Percentiles rank a stretch among this genome's conserved stretches.
Conservation (phyloP, 1,139 yeast genomes). For the Wickerhamiella pararugosa region DNA sequence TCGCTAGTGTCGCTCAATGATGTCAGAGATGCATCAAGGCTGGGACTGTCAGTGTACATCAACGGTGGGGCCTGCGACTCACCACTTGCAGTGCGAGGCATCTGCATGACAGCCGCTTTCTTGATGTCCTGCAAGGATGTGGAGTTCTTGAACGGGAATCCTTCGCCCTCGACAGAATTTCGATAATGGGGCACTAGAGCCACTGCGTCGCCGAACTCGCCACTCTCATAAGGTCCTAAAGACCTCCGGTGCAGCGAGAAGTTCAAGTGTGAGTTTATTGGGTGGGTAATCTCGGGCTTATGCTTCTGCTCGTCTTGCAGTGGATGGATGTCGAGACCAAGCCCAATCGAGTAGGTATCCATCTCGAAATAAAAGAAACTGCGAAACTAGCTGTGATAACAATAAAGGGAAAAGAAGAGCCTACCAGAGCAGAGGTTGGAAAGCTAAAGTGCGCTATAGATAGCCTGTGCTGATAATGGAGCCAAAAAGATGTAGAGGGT, state of each 20-base stretch:
- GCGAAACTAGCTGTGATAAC: no score
- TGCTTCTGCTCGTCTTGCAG: neutral
- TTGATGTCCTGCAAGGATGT: slow-evolving; percentile 1
- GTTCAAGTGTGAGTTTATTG: slow-evolving; percentile 13
- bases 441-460: no score
- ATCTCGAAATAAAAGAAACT: no score
- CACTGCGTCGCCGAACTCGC: slow-evolving; percentile 1
- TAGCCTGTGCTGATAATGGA: no score
- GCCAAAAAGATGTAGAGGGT: no score
- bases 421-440: no score
- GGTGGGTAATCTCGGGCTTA: slow-evolving; percentile 13
- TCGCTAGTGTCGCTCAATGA: slow-evolving; percentile 2
- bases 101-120: neutral
- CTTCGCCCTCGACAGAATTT: slow-evolving; percentile 3
- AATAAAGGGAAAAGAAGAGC: no score
- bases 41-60: neutral
- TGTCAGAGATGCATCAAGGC: slow-evolving; percentile 1
- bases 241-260: slow-evolving; percentile 14
- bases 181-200: slow-evolving; percentile 10
- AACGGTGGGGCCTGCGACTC: neutral
- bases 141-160: slow-evolving; percentile 9
- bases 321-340: neutral
- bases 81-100: neutral
- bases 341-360: no score
- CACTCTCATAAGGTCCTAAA: slow-evolving; percentile 10